A percentile compares a stretch with the other conserved stretches of the same genome.
phyloP scores from a whole-genome alignment of 2,329 filamentous ascomycete species.

The Boeremia exigua region DNA sequence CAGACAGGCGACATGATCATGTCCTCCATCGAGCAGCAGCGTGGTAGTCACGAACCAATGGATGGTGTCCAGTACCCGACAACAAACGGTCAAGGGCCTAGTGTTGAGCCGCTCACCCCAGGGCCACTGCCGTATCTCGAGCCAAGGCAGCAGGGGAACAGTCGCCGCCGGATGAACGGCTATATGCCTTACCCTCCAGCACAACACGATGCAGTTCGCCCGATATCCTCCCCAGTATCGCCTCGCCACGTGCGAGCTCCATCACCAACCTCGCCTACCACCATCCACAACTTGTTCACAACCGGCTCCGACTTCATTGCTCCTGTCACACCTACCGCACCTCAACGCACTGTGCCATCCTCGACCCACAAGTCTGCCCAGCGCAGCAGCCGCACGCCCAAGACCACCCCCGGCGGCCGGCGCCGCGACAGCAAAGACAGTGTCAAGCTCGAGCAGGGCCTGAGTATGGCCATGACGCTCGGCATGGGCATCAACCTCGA shows the following conservation, averaged over 20 bases:
- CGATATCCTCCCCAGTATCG: constrained; percentile 30
- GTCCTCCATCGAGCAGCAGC: constrained; percentile 43
- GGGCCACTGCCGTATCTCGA: constrained; percentile 21
- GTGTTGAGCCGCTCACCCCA: constrained; percentile 38
- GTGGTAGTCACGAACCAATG: constrained; percentile 18
- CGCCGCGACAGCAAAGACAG: constrained; percentile 32
- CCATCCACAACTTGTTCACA: constrained; percentile 31
- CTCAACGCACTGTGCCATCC: constrained; percentile 15
- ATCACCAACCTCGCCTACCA: constrained; percentile 23
- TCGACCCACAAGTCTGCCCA: constrained; percentile 30
- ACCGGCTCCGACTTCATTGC: constrained; percentile 32
- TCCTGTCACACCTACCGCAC: constrained; percentile 18
- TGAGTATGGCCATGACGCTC: constrained; percentile 22
- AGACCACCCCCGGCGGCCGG: constrained; percentile 33
- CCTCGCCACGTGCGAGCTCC: constrained; percentile 20
- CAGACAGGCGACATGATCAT: constrained; percentile 37
- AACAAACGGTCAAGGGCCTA: constrained; percentile 21
- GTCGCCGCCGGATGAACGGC: constrained; percentile 21
- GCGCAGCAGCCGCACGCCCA: constrained; percentile 37
- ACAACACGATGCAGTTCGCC: constrained; percentile 16
- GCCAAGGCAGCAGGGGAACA: constrained; percentile 9
- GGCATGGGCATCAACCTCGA: constrained; percentile 28
- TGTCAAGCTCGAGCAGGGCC: constrained; percentile 35
- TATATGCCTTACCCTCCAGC: constrained; percentile 14
- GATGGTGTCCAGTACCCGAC: constrained; percentile 4